These are phyloP conservation scores for Botrytis pseudocinerea DNA, from an alignment of 2,329 filamentous ascomycete genomes.

Conservation along the genomic window DNA sequence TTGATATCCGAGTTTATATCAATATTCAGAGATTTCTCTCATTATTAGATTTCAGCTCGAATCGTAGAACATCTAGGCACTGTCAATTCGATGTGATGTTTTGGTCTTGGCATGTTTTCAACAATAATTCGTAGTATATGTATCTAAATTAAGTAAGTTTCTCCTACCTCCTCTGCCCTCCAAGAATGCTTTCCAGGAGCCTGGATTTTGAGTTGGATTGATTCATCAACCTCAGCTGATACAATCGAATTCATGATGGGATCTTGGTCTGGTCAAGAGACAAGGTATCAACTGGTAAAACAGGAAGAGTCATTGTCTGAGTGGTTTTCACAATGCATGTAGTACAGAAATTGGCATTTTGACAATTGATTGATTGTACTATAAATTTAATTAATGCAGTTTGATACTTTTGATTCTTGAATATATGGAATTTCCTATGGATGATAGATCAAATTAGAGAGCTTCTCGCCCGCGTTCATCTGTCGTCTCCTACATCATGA, in stretches of 20 bases:
- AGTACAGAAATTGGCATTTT: background rate
- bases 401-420: background rate
- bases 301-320: background rate
- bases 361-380: background rate
- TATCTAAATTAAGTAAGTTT: background rate
- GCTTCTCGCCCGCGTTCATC: background rate
- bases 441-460: background rate
- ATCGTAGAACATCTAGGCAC: background rate
- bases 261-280: background rate
- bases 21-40: background rate
- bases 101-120: background rate
- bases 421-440: background rate
- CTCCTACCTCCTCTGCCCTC: background rate
- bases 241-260: rapidly evolving
- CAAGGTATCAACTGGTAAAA: background rate
- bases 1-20: background rate
- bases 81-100: background rate
- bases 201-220: background rate
- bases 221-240: background rate
- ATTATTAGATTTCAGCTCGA: background rate
- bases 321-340: background rate
- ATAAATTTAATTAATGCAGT: background rate
- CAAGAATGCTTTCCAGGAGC: background rate
- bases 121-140: background rate
- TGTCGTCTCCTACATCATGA: background rate